These are phyloP conservation scores for Pisolithus orientalis DNA, from an alignment of 768 basidiomycete species.

Conservation along the genomic window DNA sequence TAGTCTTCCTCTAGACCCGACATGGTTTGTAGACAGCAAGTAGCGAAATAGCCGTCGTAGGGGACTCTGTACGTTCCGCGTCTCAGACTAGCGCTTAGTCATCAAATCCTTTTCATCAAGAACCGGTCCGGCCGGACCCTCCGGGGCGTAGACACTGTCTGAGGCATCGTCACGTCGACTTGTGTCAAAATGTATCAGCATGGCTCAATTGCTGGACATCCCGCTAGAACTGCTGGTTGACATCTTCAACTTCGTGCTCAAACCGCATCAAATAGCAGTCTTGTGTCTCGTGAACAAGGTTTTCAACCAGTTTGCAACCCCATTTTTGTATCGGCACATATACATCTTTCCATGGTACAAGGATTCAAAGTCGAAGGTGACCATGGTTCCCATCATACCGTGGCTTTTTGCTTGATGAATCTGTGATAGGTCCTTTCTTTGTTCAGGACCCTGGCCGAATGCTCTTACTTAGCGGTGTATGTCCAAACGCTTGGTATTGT, in stretches of 20 bases:
- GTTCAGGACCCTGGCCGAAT: conserved; percentile 53
- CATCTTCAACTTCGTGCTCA: conserved; percentile 45
- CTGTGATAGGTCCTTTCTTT: conserved; percentile 47
- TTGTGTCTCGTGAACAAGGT: conserved; percentile 52
- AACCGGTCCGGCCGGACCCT: no score
- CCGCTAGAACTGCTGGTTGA: conserved; percentile 60
- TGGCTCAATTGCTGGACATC: conserved; percentile 47
- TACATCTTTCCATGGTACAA: conserved; percentile 69
- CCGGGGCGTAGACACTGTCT: no score
- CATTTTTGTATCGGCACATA: conserved; percentile 50
- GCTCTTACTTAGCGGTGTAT: conserved; percentile 49
- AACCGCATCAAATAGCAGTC: conserved; percentile 44
- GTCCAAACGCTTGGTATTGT: conserved; percentile 56
- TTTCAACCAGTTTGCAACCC: conserved; percentile 47
- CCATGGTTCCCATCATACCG: not conserved
- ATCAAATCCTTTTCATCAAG: no score
- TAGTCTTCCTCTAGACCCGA: conserved; percentile 36
- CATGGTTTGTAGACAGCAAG: conserved; percentile 23
- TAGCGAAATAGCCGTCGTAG: no score
- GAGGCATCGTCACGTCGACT: no score
- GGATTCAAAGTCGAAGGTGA: conserved; percentile 55
- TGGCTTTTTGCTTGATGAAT: not conserved
- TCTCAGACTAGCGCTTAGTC: conserved; percentile 10
- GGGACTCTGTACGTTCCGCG: no score
- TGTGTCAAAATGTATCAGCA: conserved; percentile 7